Base-by-base conservation (phyloP, 495 filamentous ascomycete species). In the Jackrogersella minutella region DNA sequence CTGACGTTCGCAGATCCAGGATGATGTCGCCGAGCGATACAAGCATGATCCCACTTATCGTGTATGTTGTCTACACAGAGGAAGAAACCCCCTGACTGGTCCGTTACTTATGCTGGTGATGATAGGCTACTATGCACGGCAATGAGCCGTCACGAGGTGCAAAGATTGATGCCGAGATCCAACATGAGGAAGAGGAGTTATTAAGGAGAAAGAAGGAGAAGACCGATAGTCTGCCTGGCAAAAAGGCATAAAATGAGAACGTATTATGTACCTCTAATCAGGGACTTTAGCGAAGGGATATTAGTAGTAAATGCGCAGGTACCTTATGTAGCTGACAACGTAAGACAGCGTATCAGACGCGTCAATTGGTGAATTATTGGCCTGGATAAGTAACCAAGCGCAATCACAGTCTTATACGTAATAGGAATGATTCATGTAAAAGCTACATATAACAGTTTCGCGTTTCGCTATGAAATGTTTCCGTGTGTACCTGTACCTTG, bases 121-220 rank as follows among this genome's bases (percentile, higher is more conserved):
- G 11, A 16, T 36, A 93, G 88, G 90, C 90, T n/a, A 84, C 79
- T 24, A 72, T 83, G 62, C 88, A 93, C 63, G 90, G 91, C 6
- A 88, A 92, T 63, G 74, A 87, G 70, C 91, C 91, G 7, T 90
- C 86, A 7, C 84, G 80, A 65, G 90, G 91, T 1, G 91, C 90
- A 7, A 78, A 88, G 77, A 86, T 90, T 46, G 91, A 93, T 73
- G 86, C 84, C 7, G 81, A 91, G 73, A 71, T 93, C 14, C 78
- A 90, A 74, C 80, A 79, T 3, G 90, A 92, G 39, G 90, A 93
- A 50, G 88, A 90, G 73, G 84, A 87, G 75, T 73, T 80, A 33
- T 56, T 93, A 39, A 83, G 72, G 55, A 85, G 85, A 79, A 92
- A 91, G 79, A 50, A 68, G 19, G 83, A 81, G 19, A 79, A 77